Percentiles rank a stretch among this genome's conserved stretches.
These are phyloP conservation scores for Tolypocladium tropicale DNA, from an alignment of 2,329 filamentous ascomycete species.

Conservation along the genomic window DNA sequence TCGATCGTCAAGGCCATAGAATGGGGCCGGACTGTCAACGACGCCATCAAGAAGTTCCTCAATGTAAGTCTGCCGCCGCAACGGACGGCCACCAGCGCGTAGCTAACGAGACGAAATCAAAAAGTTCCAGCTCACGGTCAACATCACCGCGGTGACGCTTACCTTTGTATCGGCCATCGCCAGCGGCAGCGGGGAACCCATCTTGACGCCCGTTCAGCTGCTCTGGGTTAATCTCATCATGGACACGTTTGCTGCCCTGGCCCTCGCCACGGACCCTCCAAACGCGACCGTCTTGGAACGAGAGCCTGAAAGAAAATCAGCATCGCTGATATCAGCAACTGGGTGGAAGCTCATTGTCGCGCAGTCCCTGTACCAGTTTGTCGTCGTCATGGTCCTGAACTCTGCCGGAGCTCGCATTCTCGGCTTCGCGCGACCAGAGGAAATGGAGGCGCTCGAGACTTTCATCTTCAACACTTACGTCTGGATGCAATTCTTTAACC, in stretches of 20 bases:
- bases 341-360: constrained; percentile 59
- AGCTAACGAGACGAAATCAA: background rate
- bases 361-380: constrained; percentile 50
- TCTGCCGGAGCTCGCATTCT: constrained; percentile 48
- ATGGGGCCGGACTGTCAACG: constrained; percentile 61
- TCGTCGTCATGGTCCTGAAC: constrained; percentile 46
- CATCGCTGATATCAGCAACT: constrained; percentile 49
- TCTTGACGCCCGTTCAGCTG: constrained; percentile 56
- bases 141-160: constrained; percentile 56
- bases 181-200: constrained; percentile 41
- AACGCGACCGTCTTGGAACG: constrained; percentile 46
- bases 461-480: constrained; percentile 62
- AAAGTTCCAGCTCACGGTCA: constrained; percentile 58
- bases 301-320: constrained; percentile 48
- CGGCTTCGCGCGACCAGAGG: constrained; percentile 27
- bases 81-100: too few relatives aligned
- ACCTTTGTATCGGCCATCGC: constrained; percentile 54
- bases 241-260: constrained; percentile 58
- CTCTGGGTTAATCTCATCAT: constrained; percentile 63
- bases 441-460: constrained; percentile 36
- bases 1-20: constrained; percentile 57
- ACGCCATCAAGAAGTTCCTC: constrained; percentile 58
- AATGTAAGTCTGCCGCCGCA: constrained; percentile 28
- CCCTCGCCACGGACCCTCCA: constrained; percentile 53
- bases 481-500: constrained; percentile 63